phyloP scores from a whole-genome alignment of 805 yeast genomes.

The Schizosaccharomyces lindneri region DNA sequence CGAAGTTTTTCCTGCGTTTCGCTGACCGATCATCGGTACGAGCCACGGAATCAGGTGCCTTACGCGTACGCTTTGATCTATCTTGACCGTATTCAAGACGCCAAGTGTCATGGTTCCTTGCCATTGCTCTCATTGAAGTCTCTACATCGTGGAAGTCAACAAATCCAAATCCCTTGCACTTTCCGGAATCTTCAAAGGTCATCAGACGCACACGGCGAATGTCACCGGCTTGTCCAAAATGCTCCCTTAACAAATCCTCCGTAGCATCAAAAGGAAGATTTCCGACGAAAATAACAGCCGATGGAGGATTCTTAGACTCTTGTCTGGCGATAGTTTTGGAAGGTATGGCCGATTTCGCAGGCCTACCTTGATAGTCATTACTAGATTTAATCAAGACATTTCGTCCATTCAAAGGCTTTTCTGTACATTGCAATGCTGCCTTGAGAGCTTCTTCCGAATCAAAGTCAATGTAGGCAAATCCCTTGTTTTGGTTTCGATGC shows the following conservation, averaged over 20 bases:
- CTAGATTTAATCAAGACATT: constrained; percentile 65
- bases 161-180: constrained; percentile 90
- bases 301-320: constrained; percentile 32
- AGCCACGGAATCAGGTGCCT: neutral
- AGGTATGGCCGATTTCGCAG: constrained; percentile 23
- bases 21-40: neutral
- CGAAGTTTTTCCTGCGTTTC: constrained; percentile 5
- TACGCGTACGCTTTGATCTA: constrained; percentile 41
- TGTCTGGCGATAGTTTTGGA: constrained; percentile 7
- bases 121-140: constrained; percentile 64
- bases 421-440: constrained; percentile 43
- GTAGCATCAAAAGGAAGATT: constrained; percentile 83
- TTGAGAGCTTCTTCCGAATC: constrained; percentile 31
- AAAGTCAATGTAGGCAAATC: constrained; percentile 83
- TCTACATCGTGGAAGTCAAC: constrained; percentile 59
- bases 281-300: constrained; percentile 74
- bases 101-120: constrained; percentile 39
- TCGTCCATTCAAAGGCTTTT: constrained; percentile 54
- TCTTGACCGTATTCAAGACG: constrained; percentile 88
- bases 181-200: constrained; percentile 86
- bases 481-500: constrained; percentile 29
- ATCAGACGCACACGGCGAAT: constrained; percentile 74
- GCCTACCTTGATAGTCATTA: constrained; percentile 67
- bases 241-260: constrained; percentile 47
- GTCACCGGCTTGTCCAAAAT: constrained; percentile 78